Conservation (phyloP, 768 basidiomycete genomes). For the Lepiota venenata region DNA sequence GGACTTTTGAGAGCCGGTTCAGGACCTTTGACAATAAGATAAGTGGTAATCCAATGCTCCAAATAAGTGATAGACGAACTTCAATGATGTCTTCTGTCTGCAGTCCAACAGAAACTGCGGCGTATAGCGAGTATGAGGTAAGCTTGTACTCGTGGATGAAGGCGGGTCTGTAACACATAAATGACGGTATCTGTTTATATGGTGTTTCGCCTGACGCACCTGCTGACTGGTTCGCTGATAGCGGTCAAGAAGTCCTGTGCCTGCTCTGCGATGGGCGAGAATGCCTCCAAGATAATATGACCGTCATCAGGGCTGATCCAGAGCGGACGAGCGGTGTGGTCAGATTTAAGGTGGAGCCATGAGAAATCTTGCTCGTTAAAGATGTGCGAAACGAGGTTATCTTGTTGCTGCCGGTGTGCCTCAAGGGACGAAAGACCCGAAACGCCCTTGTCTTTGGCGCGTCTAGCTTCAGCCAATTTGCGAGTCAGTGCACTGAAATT, state of each 20-base stretch:
- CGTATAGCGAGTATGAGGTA: slow-evolving; percentile 96
- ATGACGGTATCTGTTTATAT: slow-evolving; percentile 12
- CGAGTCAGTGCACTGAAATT: slow-evolving; percentile 83
- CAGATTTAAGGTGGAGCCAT: slow-evolving; percentile 81
- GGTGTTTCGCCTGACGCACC: slow-evolving; percentile 50
- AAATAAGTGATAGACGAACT: slow-evolving; percentile 49
- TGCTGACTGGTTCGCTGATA: slow-evolving; percentile 97
- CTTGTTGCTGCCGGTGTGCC: slow-evolving; percentile 68
- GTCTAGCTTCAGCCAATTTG: slow-evolving; percentile 65
- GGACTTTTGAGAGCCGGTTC: slow-evolving; percentile 85
- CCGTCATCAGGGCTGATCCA: slow-evolving; percentile 96
- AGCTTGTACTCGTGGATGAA: slow-evolving; percentile 99
- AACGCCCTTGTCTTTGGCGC: slow-evolving; percentile 39
- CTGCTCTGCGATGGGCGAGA: slow-evolving; percentile 96
- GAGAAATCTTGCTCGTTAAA: slow-evolving; percentile 87
- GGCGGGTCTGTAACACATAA: slow-evolving; percentile 64
- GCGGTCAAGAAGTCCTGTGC: slow-evolving; percentile 98
- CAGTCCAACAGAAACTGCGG: slow-evolving; percentile 96
- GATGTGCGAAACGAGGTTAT: slow-evolving; percentile 74
- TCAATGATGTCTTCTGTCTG: slow-evolving; percentile 99
- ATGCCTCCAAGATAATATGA: slow-evolving; percentile 95
- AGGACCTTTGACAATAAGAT: slow-evolving; percentile 52
- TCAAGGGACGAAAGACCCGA: slow-evolving; percentile 53
- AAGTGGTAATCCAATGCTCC: slow-evolving; percentile 16
- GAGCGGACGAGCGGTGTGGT: slow-evolving; percentile 88